phyloP scores from a whole-genome alignment of 352 stramenopile genomes.

The Phytopythium oedochilum region DNA sequence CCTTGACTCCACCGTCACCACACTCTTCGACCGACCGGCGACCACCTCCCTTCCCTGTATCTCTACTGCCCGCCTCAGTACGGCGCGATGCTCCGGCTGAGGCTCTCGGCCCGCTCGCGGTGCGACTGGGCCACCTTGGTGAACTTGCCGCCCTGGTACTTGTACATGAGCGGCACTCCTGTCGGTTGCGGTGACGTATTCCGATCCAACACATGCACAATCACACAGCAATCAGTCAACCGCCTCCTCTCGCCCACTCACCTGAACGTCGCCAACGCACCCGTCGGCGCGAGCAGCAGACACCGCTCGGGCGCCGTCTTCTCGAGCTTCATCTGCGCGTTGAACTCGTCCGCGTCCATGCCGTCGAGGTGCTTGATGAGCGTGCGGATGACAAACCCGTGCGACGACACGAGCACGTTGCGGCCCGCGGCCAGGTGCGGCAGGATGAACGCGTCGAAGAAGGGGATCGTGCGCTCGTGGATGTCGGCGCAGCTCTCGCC shows the following conservation, averaged over 20 bases:
- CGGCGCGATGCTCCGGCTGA: conserved; percentile 62
- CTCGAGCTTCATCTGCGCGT: conserved; percentile 81
- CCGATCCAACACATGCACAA: not conserved
- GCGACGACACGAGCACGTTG: conserved; percentile 77
- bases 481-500: conserved; percentile 82
- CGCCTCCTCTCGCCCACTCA: not conserved
- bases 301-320: conserved; percentile 74
- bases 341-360: conserved; percentile 73
- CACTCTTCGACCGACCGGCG: too few relatives aligned
- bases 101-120: conserved; percentile 67
- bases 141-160: conserved; percentile 70
- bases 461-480: conserved; percentile 68
- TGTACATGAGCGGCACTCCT: conserved; percentile 84
- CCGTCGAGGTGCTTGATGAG: conserved; percentile 81
- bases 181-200: not conserved
- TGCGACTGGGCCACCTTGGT: conserved; percentile 64
- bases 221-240: too few relatives aligned
- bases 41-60: too few relatives aligned
- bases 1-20: too few relatives aligned
- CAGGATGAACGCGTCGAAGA: conserved; percentile 74
- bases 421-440: conserved; percentile 64
- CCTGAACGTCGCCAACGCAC: conserved; percentile 17
- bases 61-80: too few relatives aligned
- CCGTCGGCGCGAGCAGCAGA: conserved; percentile 66
- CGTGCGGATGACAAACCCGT: conserved; percentile 83